Conservation (phyloP, 805 yeast species). For the Maudiozyma bulderi region DNA sequence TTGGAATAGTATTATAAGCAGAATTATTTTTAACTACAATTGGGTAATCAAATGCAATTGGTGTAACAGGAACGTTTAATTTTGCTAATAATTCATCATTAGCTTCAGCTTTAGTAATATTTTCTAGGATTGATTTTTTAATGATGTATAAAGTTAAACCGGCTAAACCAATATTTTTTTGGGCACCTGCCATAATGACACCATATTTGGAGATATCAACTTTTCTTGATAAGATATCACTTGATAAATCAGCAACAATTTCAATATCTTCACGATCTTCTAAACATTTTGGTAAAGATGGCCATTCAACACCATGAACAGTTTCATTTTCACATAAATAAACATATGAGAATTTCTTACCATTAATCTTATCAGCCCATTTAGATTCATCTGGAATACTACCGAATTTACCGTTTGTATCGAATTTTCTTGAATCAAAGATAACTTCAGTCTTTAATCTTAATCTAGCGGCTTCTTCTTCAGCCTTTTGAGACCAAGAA, state of each 20-base stretch:
- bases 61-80: conserved; percentile 65
- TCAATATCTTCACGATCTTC: conserved; percentile 54
- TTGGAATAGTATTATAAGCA: conserved; percentile 92
- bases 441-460: conserved; percentile 68
- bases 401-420: conserved; percentile 46
- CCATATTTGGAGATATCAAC: conserved; percentile 82
- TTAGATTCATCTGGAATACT: conserved; percentile 54
- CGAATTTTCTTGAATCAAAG: conserved; percentile 48
- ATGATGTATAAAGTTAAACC: conserved; percentile 89
- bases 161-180: conserved; percentile 94
- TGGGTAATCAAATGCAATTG: conserved; percentile 84
- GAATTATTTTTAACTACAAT: conserved; percentile 81
- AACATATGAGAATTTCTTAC: conserved; percentile 61
- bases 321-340: conserved; percentile 96
- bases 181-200: conserved; percentile 94
- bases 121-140: conserved; percentile 66
- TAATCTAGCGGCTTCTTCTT: conserved; percentile 76
- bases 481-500: conserved; percentile 83
- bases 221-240: conserved; percentile 75
- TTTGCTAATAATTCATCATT: conserved; percentile 49
- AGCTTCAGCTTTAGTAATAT: conserved; percentile 41
- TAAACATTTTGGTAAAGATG: conserved; percentile 35
- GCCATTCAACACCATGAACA: conserved; percentile 86
- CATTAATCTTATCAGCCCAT: conserved; percentile 46
- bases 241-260: conserved; percentile 89